These are phyloP conservation scores for Malania oleifera DNA, from an alignment of 164 flowering plant species.

Conservation along the genomic window DNA sequence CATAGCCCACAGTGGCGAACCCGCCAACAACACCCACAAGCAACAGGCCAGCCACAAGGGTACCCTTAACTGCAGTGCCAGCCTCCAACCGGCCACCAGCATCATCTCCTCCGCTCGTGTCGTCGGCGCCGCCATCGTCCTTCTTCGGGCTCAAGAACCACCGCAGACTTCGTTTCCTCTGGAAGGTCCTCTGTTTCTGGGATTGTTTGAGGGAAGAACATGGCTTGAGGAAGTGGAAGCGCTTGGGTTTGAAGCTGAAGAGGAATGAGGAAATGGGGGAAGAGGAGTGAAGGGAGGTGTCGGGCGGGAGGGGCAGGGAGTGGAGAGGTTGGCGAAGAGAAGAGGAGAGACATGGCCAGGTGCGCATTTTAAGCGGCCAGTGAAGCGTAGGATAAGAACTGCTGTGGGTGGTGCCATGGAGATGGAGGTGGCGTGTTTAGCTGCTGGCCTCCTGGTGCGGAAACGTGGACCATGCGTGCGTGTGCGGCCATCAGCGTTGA, in stretches of 20 bases:
- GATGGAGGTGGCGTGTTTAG: neutral
- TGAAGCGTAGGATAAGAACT: conserved; percentile 21
- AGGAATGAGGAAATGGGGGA: conserved; percentile 21
- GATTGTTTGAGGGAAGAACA: conserved; percentile 68
- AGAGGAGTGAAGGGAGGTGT: conserved; percentile 14
- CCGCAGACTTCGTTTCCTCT: conserved; percentile 39
- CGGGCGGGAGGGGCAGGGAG: conserved; percentile 15
- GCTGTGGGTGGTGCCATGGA: conserved; percentile 12
- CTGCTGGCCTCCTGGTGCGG: too few relatives aligned
- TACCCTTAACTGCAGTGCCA: conserved; percentile 64
- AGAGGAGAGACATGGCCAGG: conserved; percentile 22
- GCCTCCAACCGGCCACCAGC: conserved; percentile 32
- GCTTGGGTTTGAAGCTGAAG: conserved; percentile 39
- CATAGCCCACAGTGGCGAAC: conserved; percentile 67
- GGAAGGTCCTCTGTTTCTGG: conserved; percentile 52
- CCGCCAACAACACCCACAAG: conserved; percentile 92
- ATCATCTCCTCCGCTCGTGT: neutral
- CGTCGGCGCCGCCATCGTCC: conserved; percentile 22
- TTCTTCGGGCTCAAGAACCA: conserved; percentile 39
- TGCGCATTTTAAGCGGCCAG: conserved; percentile 40
- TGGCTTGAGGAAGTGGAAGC: conserved; percentile 54
- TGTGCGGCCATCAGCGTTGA: too few relatives aligned
- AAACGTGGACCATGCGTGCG: too few relatives aligned
- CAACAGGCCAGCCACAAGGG: conserved; percentile 81
- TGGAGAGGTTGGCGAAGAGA: conserved; percentile 16